Evolutionary conservation across 2,329 filamentous ascomycete genomes (phyloP), one percentile per base, ranked within the genome.

Genomic region (Arthrobotrys megalospora): DNA sequence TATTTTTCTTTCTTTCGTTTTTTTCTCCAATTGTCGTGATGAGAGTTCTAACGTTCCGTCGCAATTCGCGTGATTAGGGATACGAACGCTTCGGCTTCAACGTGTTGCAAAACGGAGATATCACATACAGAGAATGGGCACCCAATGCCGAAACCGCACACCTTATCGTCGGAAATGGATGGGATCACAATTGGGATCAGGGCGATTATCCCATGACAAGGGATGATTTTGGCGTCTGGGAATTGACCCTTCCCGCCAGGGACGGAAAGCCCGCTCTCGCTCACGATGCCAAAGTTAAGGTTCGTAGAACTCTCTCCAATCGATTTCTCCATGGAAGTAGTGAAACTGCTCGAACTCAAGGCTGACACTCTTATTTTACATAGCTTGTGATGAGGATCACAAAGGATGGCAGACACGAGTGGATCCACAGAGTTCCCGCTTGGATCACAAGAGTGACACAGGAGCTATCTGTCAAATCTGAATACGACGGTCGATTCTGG

Each of bases 371-470:
- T 6, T 45, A 6, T 41, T 6, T 24, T 50, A 24, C 21, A 16
- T 81, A 96, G 93, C 93, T 97, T 80, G 93, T 94, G 7, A 89
- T 99, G 84, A 90, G 92, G 62, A 88, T 93, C 8, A 93, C 93
- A 11, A 90, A 87, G 43, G 93, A 94, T 76, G 55, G 55, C 11
- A 16, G 24, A 28, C 55, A 60, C 19, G 91, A 96, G 83, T 89
- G 91, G 81, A 90, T 95, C 81, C 95, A 98, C 85, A 90, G 95
- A 81, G 86, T 99, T 65, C 96, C 96, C 28, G 93, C 94, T 32
- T 99, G 96, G 96, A 98, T 98, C 86, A 97, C 91, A 84, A 93
- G 97, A 82, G 96, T 97, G 65, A 97, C 95, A 0, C 96, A 99
- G 85, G 94, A 99, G 81, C 88, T 98, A 53, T 88, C 86, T 10